Conservation (phyloP, 768 basidiomycete species). For the Rhodotorula toruloides region DNA sequence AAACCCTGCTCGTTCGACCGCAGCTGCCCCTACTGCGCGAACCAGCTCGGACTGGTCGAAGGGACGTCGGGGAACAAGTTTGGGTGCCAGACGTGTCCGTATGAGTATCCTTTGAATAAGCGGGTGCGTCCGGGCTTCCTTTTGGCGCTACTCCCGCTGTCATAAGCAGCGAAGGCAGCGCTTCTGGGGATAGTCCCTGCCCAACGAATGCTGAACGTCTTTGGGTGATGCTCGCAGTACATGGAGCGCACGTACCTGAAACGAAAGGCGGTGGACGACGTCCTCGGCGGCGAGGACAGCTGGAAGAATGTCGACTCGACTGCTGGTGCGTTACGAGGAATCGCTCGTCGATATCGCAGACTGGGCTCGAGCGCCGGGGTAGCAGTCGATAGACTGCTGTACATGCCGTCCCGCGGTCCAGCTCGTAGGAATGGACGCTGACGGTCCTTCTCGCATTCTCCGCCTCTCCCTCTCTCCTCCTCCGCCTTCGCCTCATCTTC, state of each 20-base stretch:
- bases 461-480: not conserved
- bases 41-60: constrained; percentile 66
- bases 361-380: no score
- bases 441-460: not conserved
- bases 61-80: constrained; percentile 76
- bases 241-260: constrained; percentile 84
- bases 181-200: no score
- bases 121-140: constrained; percentile 54
- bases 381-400: not conserved
- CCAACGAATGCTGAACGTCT: constrained; percentile 11
- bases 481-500: not conserved
- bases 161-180: no score
- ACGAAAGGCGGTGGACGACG: constrained; percentile 91
- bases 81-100: constrained; percentile 88
- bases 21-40: constrained; percentile 83
- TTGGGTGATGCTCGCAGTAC: constrained; percentile 58
- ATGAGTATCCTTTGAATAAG: constrained; percentile 86
- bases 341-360: not conserved
- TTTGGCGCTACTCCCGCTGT: no score
- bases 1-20: not conserved
- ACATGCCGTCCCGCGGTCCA: no score
- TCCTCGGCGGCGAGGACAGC: constrained; percentile 84
- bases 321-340: constrained; percentile 54
- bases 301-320: constrained; percentile 93
- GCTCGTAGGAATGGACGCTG: no score